A percentile compares a stretch with the other conserved stretches of the same genome.
phyloP scores from a whole-genome alignment of 208 protist genomes.

The Trypanosoma theileri region DNA sequence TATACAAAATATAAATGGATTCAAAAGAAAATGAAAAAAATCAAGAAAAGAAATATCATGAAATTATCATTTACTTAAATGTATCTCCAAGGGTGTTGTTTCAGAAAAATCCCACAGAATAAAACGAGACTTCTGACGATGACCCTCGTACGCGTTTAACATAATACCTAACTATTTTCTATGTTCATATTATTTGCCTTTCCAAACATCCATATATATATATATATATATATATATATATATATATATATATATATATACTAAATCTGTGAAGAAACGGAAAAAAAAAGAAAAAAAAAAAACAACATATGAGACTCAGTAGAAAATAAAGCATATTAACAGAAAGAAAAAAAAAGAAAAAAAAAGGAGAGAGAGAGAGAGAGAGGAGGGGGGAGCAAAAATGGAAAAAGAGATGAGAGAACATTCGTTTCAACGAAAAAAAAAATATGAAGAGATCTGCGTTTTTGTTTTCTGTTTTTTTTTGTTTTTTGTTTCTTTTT shows the following conservation, averaged over 20 bases:
- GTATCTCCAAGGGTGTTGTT: slow-evolving; percentile 21
- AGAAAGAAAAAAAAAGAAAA: no score
- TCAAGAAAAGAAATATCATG: background rate
- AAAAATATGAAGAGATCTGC: background rate
- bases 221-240: slow-evolving; percentile 17
- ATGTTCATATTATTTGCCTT: background rate
- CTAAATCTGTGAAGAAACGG: background rate
- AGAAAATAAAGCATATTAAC: no score
- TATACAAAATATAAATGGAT: no score
- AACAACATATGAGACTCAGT: background rate
- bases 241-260: background rate
- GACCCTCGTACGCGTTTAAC: background rate
- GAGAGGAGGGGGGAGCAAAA: no score
- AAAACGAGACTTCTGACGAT: slow-evolving; percentile 11
- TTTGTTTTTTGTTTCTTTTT: background rate
- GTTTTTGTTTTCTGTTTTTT: slow-evolving; percentile 16
- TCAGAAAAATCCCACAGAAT: slow-evolving; percentile 1
- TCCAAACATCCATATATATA: slow-evolving; percentile 6
- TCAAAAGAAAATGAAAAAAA: background rate
- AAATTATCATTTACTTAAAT: background rate
- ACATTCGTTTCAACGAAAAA: background rate
- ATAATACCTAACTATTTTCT: slow-evolving; percentile 1
- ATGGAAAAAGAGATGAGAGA: no score
- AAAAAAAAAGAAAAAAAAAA: background rate
- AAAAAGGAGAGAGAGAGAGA: no score